Base-by-base conservation (phyloP, 202 grass and related monocot genomes). In the Setaria viridis region DNA sequence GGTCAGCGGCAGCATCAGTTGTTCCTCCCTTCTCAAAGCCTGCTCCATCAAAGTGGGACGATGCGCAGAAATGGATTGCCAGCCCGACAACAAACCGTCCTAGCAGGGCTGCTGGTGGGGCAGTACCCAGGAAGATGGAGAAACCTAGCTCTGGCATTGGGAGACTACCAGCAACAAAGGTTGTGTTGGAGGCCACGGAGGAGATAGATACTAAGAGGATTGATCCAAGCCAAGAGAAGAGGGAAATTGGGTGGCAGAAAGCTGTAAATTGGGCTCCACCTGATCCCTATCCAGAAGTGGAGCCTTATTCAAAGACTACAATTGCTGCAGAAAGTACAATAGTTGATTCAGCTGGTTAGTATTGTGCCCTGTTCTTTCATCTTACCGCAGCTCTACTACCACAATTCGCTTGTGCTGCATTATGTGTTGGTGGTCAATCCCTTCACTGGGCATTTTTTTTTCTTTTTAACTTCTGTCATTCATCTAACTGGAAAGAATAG, bases 61-160 rank as follows among this genome's bases (percentile, higher is more conserved):
- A 99, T 83, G 97, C 97, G 0, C 97, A 99, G 81, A 99, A 99
- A 74, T 99, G 97, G 97, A 99, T 99, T 9, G 97, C 92, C 41
- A 99, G 94, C 87, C 94, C 97, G 0, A 87, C 85, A 9, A 85
- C 69, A 48, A 93, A 91, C 71, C 77, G 88, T 4, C 39, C 83
- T 29, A 29, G 69, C 67, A 92, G 83, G 86, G 74, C 20, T 6
- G 56, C 84, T 65, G 46, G 85, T 74, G 92, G 86, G 66, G 86
- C 67, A 19, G 74, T 48, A 0, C 72, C 77, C 3, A 91, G 83
- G 88, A 95, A 91, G 63, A 79, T 88, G 51, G 93, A 92, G n/a
- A 93, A 89, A 37, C 30, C 83, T 34, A 85, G 54, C 41, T 60
- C 86, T 14, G 73, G 86, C 80, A 77, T 79, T 0, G 78, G 86